Evolutionary conservation across 2,329 filamentous ascomycete genomes (phyloP).

Genomic region (Zasmidium citrigriseum): DNA sequence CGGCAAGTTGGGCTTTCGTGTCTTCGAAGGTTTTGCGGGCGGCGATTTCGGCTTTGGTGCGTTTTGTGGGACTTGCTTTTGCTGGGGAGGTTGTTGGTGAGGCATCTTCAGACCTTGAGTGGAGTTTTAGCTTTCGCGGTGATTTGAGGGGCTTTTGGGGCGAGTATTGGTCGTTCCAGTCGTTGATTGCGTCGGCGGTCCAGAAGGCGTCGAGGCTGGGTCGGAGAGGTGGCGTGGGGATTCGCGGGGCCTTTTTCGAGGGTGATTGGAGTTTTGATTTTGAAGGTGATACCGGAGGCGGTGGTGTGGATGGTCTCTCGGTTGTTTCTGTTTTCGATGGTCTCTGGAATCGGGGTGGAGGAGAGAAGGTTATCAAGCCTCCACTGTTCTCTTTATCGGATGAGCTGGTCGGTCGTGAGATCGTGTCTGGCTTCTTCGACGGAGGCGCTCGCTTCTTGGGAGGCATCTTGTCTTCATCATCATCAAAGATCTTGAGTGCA

Average conservation of each 20-base stretch:
- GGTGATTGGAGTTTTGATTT: constrained; percentile 49
- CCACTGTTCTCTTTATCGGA: constrained; percentile 36
- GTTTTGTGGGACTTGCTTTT: constrained; percentile 39
- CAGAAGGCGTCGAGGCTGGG: constrained; percentile 61
- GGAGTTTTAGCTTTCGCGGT: constrained; percentile 34
- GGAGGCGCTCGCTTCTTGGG: not conserved
- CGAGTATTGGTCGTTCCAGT: constrained; percentile 66
- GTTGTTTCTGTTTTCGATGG: constrained; percentile 7
- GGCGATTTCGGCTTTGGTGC: constrained; percentile 35
- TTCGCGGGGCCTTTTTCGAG: constrained; percentile 45
- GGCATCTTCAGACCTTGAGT: constrained; percentile 23
- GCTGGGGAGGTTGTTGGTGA: constrained; percentile 39
- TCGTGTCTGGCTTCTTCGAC: not conserved
- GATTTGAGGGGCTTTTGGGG: constrained; percentile 50
- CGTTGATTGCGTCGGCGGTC: constrained; percentile 59
- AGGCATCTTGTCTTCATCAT: constrained; percentile 8
- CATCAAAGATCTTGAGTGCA: constrained; percentile 20
- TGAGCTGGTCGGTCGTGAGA: not conserved
- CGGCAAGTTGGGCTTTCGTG: constrained; percentile 63
- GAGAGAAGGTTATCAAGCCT: constrained; percentile 27
- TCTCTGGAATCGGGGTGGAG: constrained; percentile 25
- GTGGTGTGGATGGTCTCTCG: constrained; percentile 37
- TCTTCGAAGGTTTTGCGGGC: constrained; percentile 63
- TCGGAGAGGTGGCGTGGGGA: constrained; percentile 57
- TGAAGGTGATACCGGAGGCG: constrained; percentile 44